Evolutionary conservation across 2,329 filamentous ascomycete species (phyloP).

Genomic region (Fusarium nodosum): DNA sequence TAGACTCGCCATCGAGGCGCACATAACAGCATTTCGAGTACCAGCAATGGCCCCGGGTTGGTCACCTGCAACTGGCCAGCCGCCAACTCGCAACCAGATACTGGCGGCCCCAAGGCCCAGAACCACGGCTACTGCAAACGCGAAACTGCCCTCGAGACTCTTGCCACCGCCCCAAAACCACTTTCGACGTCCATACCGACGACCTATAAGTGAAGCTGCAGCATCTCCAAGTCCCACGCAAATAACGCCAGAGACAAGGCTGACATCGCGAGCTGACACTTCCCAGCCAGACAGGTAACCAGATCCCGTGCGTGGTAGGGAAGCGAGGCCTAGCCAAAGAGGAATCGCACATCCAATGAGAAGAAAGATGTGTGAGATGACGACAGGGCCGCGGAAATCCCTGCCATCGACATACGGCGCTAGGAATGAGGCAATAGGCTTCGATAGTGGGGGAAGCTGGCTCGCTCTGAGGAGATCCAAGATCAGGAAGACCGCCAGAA

Average conservation of each 20-base stretch:
- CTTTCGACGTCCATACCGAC: conserved; percentile 86
- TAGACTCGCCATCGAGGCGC: conserved; percentile 84
- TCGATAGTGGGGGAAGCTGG: conserved; percentile 89
- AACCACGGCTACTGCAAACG: conserved; percentile 86
- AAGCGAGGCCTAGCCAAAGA: conserved; percentile 87
- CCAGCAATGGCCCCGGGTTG: conserved; percentile 55
- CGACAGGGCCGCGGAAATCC: conserved; percentile 92
- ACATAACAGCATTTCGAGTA: conserved; percentile 77
- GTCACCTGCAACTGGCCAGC: conserved; percentile 71
- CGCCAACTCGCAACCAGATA: conserved; percentile 80
- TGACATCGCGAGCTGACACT: conserved; percentile 78
- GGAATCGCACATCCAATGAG: conserved; percentile 96
- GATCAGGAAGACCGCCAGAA: conserved; percentile 86
- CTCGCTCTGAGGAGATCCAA: conserved; percentile 91
- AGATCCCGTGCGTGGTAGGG: conserved; percentile 69
- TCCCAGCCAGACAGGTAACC: conserved; percentile 80
- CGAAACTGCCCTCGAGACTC: conserved; percentile 87
- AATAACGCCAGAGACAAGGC: conserved; percentile 92
- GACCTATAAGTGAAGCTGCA: conserved; percentile 88
- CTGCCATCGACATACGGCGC: conserved; percentile 95
- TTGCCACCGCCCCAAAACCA: conserved; percentile 99
- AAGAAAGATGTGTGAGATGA: conserved; percentile 95
- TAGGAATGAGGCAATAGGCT: conserved; percentile 86
- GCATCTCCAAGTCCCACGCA: conserved; percentile 97
- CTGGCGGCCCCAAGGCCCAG: conserved; percentile 78